A percentile compares a stretch with the other conserved stretches of the same genome.
Evolutionary conservation across 208 protist genomes (phyloP).

Genomic region (Crithidia sp.): DNA sequence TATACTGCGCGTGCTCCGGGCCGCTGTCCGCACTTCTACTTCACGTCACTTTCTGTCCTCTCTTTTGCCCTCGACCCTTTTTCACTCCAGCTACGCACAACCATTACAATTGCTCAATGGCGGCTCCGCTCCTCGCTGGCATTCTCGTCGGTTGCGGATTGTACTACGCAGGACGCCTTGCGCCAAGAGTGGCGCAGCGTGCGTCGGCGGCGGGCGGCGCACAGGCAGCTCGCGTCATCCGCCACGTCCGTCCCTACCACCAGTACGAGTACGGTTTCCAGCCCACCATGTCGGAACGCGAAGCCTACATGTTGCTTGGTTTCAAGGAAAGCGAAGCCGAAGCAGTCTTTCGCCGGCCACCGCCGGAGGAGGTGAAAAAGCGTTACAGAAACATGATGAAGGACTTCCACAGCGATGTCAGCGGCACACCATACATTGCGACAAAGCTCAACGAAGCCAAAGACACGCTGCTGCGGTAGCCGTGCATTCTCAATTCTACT

Average conservation of each 20-base stretch:
- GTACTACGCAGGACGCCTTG: conserved; percentile 61
- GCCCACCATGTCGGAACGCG: conserved; percentile 56
- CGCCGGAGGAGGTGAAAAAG: conserved; percentile 68
- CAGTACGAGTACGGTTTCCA: conserved; percentile 75
- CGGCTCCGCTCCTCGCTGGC: conserved; percentile 43
- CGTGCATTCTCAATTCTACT: not conserved
- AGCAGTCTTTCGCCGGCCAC: conserved; percentile 32
- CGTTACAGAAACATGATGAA: conserved; percentile 74
- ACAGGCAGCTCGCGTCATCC: not conserved
- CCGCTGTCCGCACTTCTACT: too few relatives aligned
- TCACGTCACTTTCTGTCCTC: too few relatives aligned
- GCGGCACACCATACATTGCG: conserved; percentile 72
- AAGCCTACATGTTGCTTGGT: conserved; percentile 75
- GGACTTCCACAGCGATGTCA: conserved; percentile 77
- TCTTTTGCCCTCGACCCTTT: too few relatives aligned
- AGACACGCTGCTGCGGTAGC: conserved; percentile 50
- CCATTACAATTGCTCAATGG: conserved; percentile 24
- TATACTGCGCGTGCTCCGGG: too few relatives aligned
- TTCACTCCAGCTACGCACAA: too few relatives aligned
- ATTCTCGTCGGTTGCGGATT: conserved; percentile 47
- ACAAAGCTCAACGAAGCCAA: conserved; percentile 87
- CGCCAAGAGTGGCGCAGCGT: conserved; percentile 58
- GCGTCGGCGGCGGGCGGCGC: conserved; percentile 26
- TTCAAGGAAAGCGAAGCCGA: conserved; percentile 46
- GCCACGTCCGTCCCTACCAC: conserved; percentile 40